phyloP scores from a whole-genome alignment of 805 yeast species.

The Schwanniomyces occidentalis region DNA sequence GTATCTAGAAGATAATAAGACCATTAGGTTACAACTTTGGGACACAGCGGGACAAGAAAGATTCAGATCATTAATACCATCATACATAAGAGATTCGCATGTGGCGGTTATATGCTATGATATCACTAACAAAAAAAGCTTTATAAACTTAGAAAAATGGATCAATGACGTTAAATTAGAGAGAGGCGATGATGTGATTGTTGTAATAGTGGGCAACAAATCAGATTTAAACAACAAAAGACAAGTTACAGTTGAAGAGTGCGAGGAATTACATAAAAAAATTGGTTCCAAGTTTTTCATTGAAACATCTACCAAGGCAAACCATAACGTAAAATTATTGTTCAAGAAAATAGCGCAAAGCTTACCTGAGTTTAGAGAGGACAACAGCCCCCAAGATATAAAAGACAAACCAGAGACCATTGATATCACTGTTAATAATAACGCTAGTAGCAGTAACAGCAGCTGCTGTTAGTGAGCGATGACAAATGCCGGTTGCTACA shows the following conservation, averaged over 20 bases:
- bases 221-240: slow-evolving; percentile 78
- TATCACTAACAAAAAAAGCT: slow-evolving; percentile 81
- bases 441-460: slow-evolving; percentile 11
- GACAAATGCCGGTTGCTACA: not conserved
- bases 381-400: slow-evolving; percentile 9
- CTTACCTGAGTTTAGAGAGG: slow-evolving; percentile 71
- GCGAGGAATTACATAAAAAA: slow-evolving; percentile 70
- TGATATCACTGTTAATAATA: slow-evolving; percentile 36
- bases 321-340: slow-evolving; percentile 86
- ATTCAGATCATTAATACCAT: slow-evolving; percentile 90
- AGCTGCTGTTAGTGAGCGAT: slow-evolving; percentile 18
- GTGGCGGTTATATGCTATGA: slow-evolving; percentile 98
- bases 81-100: slow-evolving; percentile 92
- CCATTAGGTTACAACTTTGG: slow-evolving; percentile 94
- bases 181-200: slow-evolving; percentile 85
- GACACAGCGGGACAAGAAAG: slow-evolving; percentile 98
- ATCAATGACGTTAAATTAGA: slow-evolving; percentile 92
- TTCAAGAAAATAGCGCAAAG: slow-evolving; percentile 90
- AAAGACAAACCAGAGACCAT: slow-evolving; percentile 34
- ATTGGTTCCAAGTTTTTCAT: slow-evolving; percentile 78
- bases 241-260: slow-evolving; percentile 81
- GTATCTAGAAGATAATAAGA: slow-evolving; percentile 90
- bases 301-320: slow-evolving; percentile 94
- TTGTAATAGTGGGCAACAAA: slow-evolving; percentile 92
- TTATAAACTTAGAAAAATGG: slow-evolving; percentile 86